Evolutionary conservation across 768 basidiomycete genomes (phyloP).

Genomic region (Hygrophorus russula): DNA sequence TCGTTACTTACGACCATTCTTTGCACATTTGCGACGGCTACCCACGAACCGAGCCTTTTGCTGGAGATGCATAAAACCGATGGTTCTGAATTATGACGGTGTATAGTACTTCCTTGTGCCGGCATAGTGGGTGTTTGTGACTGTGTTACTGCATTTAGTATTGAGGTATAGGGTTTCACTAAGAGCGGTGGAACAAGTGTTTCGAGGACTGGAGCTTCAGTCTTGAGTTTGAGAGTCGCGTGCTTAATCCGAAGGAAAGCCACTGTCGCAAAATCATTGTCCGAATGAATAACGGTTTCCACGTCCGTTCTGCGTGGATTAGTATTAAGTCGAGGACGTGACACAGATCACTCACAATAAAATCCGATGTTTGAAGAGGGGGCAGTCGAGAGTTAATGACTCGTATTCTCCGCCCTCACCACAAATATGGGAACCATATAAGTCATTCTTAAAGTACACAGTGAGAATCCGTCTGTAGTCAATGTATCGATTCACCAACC

Average conservation of each 20-base stretch:
- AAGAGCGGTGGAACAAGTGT: conserved; percentile 40
- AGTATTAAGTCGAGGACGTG: background rate
- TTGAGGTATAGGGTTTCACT: conserved; percentile 26
- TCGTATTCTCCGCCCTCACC: conserved; percentile 99
- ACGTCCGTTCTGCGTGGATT: conserved; percentile 36
- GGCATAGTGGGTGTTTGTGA: background rate
- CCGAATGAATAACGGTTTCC: conserved; percentile 67
- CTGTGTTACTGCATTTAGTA: conserved; percentile 16
- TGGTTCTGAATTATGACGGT: background rate
- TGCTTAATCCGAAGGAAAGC: conserved; percentile 78
- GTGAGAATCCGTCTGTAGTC: background rate
- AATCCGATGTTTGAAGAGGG: conserved; percentile 75
- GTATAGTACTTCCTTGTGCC: background rate
- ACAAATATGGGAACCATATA: conserved; percentile 88
- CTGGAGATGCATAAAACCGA: background rate
- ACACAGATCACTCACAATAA: conserved; percentile 38
- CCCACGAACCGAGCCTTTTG: conserved; percentile 43
- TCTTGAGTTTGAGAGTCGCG: conserved; percentile 54
- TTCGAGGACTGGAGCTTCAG: conserved; percentile 2
- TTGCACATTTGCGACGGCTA: conserved; percentile 53
- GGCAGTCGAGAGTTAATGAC: conserved; percentile 81
- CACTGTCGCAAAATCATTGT: conserved; percentile 80
- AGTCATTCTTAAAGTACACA: conserved; percentile 39
- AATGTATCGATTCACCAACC: conserved; percentile 27
- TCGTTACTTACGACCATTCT: conserved; percentile 6